Conservation (phyloP, 495 filamentous ascomycete genomes). For the Emericellopsis terricola region DNA sequence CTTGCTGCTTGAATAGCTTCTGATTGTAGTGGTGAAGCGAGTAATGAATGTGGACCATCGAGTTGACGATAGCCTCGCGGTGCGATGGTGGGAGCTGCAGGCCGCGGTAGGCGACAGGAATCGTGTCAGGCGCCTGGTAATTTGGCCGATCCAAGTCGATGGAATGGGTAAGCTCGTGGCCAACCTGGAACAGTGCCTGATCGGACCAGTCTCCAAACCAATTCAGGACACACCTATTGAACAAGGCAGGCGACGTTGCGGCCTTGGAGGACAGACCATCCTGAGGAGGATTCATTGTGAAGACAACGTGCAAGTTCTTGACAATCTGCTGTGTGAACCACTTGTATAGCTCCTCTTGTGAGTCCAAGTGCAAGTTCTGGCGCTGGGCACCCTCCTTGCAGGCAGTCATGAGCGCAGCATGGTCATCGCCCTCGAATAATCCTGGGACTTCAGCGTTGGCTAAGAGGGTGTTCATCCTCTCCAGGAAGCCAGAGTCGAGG, state of each 20-base stretch:
- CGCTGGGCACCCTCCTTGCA: conserved; percentile 97
- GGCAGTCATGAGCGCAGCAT: conserved; percentile 89
- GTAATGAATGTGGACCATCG: conserved; percentile 97
- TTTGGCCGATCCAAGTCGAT: conserved; percentile 80
- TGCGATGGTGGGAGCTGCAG: conserved; percentile 73
- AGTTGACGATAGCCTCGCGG: conserved; percentile 79
- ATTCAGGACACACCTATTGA: conserved; percentile 98
- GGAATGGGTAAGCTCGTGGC: conserved; percentile 83
- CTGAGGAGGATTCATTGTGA: conserved; percentile 99
- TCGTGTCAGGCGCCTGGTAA: conserved; percentile 74
- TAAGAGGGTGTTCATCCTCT: conserved; percentile 96
- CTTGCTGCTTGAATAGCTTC: conserved; percentile 80
- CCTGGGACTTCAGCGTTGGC: conserved; percentile 97
- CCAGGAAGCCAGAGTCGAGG: conserved; percentile 92
- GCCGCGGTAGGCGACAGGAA: conserved; percentile 79
- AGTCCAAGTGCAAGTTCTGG: conserved; percentile 86
- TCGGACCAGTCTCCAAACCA: conserved; percentile 99
- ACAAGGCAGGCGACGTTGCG: conserved; percentile 88
- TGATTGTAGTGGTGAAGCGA: conserved; percentile 79
- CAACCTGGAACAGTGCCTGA: conserved; percentile 96
- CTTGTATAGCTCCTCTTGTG: conserved; percentile 95
- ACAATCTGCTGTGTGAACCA: conserved; percentile 99
- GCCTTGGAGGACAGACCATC: conserved; percentile 89
- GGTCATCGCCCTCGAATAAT: conserved; percentile 94
- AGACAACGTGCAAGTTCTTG: conserved; percentile 96